Evolutionary conservation across 2,329 filamentous ascomycete genomes (phyloP), one percentile per base, ranked within the genome.

Genomic region (Neonectria coccinea): DNA sequence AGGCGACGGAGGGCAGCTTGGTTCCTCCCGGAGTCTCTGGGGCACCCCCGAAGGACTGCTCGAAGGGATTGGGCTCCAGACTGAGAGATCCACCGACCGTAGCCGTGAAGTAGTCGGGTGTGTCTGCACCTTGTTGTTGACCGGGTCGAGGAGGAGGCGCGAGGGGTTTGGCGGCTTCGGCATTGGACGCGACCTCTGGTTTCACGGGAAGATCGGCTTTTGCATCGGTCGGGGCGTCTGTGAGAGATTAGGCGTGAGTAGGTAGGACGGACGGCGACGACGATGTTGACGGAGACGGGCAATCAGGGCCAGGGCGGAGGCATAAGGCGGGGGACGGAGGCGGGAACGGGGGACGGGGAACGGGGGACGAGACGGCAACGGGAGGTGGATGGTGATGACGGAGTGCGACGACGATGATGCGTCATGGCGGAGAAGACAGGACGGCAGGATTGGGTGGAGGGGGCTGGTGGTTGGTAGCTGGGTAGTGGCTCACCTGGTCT

Each of bases 11-110:
- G 55, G 96, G 96, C 67, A 99, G 84, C 75, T 97, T 91, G 64
- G 88, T 89, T 69, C 88, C 91, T 71, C 93, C 92, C 16, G 95
- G 94, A 33, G 95, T 97, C 78, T 97, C 93, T 72, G 89, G 87
- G 59, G 82, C 82, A 66, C 83, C 83, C 71, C 87, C 90, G 78
- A 99, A 99, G 7, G 95, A 97, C 80, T 96, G 93, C 79, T 98
- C 96, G 75, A 99, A 98, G 9, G 96, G 95, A 80, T 99, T 98
- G 65, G 94, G 94, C 83, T 98, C 96, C 78, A 92, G 87, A 73
- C 88, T 90, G 77, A 94, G 80, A 57, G 84, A 86, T 70, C 81
- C 84, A 73, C 77, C 80, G 66, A 76, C 85, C 67, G 86, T 83
- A 63, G 83, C 84, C 56, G 86, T 86, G 78, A 93, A 93, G 79